These are phyloP conservation scores for Capillidium heterosporum DNA, from an alignment of 371 early-diverging fungal genomes.

Conservation along the genomic window DNA sequence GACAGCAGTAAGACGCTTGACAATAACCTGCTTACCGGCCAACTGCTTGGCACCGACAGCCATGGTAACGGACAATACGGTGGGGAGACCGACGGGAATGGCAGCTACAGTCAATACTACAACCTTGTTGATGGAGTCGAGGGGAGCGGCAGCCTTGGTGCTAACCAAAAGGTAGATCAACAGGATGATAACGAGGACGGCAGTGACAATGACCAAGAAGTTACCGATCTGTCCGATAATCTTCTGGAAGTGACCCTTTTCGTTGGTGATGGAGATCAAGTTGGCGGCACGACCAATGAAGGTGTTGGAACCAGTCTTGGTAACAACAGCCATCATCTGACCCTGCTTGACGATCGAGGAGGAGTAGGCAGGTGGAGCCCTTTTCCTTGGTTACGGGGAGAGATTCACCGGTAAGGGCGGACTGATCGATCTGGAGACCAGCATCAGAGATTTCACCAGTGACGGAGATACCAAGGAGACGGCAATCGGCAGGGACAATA, in stretches of 20 bases:
- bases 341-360: slow-evolving; percentile 74
- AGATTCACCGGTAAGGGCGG: slow-evolving; percentile 89
- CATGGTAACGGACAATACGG: slow-evolving; percentile 94
- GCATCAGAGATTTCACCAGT: slow-evolving; percentile 60
- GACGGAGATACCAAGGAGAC: slow-evolving; percentile 66
- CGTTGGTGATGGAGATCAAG: slow-evolving; percentile 65
- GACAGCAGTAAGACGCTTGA: slow-evolving; percentile 84
- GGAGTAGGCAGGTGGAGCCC: slow-evolving; percentile 62
- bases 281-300: slow-evolving; percentile 81
- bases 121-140: slow-evolving; percentile 54
- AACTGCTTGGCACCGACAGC: slow-evolving; percentile 87
- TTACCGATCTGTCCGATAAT: slow-evolving; percentile 82
- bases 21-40: slow-evolving; percentile 83
- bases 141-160: slow-evolving; percentile 8
- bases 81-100: slow-evolving; percentile 90
- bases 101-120: slow-evolving; percentile 89
- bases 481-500: slow-evolving; percentile 83
- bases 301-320: slow-evolving; percentile 65
- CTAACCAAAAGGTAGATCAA: slow-evolving; percentile 48
- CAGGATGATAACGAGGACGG: slow-evolving; percentile 63
- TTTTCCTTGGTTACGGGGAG: slow-evolving; percentile 66
- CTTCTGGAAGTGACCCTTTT: slow-evolving; percentile 77
- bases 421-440: slow-evolving; percentile 78
- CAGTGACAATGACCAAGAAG: slow-evolving; percentile 68
- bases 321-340: slow-evolving; percentile 66